Conservation (phyloP, 345 rosid species). For the Theobroma cacao region DNA sequence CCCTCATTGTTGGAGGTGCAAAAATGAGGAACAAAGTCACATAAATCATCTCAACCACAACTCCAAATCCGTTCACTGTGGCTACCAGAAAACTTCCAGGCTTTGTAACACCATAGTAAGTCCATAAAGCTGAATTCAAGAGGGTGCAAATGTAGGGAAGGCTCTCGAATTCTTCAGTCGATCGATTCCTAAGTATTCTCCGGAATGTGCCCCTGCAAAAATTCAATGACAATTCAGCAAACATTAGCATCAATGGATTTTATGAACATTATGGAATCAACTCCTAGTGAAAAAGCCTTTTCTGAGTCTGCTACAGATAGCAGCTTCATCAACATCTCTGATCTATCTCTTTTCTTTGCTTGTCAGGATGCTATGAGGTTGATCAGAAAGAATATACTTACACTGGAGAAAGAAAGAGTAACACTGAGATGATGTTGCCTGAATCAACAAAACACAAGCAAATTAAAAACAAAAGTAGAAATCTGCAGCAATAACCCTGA, state of each 20-base stretch:
- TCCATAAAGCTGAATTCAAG: conserved; percentile 15
- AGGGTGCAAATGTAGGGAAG: conserved; percentile 19
- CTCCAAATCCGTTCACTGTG: conserved; percentile 13
- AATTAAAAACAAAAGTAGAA: neutral
- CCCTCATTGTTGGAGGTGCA: conserved; percentile 4
- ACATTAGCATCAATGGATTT: neutral
- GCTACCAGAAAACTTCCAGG: conserved; percentile 12
- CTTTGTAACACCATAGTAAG: conserved; percentile 20
- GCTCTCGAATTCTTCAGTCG: conserved; percentile 20
- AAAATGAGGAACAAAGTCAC: conserved; percentile 9
- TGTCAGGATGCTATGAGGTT: neutral
- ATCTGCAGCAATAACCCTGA: neutral
- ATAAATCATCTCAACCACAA: neutral
- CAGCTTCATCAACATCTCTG: too few species aligned
- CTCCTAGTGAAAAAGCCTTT: too few species aligned
- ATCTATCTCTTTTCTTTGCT: too few species aligned
- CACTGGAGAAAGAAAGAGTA: conserved; percentile 17
- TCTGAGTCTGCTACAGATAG: too few species aligned
- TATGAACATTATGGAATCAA: too few species aligned
- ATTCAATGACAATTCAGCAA: neutral
- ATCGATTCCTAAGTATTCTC: conserved; percentile 9
- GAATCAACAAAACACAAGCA: neutral
- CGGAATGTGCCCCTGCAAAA: conserved; percentile 7
- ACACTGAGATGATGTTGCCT: conserved; percentile 19
- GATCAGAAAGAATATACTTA: neutral